Base-by-base conservation (phyloP, 495 filamentous ascomycete species). In the Talaromyces trachyspermus region DNA sequence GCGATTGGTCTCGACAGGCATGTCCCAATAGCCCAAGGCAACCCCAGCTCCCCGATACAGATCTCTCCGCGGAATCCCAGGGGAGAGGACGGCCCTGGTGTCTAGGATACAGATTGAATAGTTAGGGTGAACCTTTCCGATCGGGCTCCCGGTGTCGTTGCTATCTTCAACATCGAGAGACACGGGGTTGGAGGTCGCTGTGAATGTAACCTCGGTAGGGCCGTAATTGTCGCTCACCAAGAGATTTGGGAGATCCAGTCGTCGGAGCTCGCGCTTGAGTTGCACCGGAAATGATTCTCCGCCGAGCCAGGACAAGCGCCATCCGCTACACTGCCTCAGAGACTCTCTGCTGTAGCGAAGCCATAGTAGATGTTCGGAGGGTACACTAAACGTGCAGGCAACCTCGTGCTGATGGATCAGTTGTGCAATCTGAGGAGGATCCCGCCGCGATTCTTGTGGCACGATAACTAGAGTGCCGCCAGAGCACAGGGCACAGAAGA, bases 21-120 rank as follows among this genome's bases (percentile, higher is more conserved):
- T 64, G 6, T 53, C 33, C 0, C 67, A 46, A 51, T 76, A 74
- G 2, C 67, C 71, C 1, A 24, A 5, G 0, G 64, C 52, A 0
- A 72, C 62, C n/a, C 63, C 62, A 2, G 62, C 47, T 0, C 72
- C 72, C n/a, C n/a, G n/a, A n/a, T n/a, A n/a, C n/a, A n/a, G n/a
- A n/a, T n/a, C n/a, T n/a, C n/a, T n/a, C n/a, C n/a, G n/a, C n/a
- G n/a, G n/a, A n/a, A n/a, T n/a, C 2, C 49, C 62, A 32, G 29
- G 2, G 2, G 10, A n/a, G 10, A n/a, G 29, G 10, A 9, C 10
- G 10, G 10, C 29, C 29, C 10, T n/a, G 2, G 29, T 32, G 14
- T 32, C 29, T 10, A 32, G 32, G 15, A 56, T 43, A n/a, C 65
- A 62, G 17, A 51, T 40, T 0, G 65, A 59, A 0, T 72, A 30